Conservation (phyloP, 2,329 filamentous ascomycete species). For the Fusarium torulosum region DNA sequence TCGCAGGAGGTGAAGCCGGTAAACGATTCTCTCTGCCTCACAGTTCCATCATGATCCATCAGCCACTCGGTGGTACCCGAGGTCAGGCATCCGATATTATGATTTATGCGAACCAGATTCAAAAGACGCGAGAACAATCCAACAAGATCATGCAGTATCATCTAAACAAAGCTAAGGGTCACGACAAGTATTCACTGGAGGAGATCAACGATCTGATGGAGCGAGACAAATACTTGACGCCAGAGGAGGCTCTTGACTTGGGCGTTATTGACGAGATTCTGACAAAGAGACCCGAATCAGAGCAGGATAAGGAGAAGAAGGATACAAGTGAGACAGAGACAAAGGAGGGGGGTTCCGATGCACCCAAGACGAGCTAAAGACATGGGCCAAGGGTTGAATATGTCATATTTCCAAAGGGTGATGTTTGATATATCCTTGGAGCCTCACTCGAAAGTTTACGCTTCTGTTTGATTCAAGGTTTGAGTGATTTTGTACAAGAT, state of each 20-base stretch:
- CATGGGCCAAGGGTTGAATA: not conserved
- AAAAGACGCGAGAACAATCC: slow-evolving; percentile 84
- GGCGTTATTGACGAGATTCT: slow-evolving; percentile 95
- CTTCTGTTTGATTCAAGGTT: not conserved
- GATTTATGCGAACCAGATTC: slow-evolving; percentile 97
- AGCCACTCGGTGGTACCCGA: slow-evolving; percentile 81
- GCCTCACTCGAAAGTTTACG: not conserved
- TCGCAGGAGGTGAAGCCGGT: slow-evolving; percentile 86
- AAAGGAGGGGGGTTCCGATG: slow-evolving; percentile 33
- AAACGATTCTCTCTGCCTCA: slow-evolving; percentile 93
- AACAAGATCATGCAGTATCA: slow-evolving; percentile 92
- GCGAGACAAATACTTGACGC: slow-evolving; percentile 92
- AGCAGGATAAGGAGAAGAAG: slow-evolving; percentile 48
- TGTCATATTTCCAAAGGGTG: no score
- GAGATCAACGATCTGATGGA: slow-evolving; percentile 97
- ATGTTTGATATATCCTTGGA: no score
- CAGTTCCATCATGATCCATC: slow-evolving; percentile 96
- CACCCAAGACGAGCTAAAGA: slow-evolving; percentile 26
- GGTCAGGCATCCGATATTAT: slow-evolving; percentile 84
- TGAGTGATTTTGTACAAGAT: no score
- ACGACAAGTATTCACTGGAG: slow-evolving; percentile 82
- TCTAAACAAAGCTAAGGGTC: slow-evolving; percentile 79
- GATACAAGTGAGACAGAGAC: not conserved
- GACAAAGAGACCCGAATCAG: slow-evolving; percentile 67
- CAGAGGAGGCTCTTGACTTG: slow-evolving; percentile 87